Base-by-base conservation (phyloP, 805 yeast genomes). In the Blastobotrys terrestris region DNA sequence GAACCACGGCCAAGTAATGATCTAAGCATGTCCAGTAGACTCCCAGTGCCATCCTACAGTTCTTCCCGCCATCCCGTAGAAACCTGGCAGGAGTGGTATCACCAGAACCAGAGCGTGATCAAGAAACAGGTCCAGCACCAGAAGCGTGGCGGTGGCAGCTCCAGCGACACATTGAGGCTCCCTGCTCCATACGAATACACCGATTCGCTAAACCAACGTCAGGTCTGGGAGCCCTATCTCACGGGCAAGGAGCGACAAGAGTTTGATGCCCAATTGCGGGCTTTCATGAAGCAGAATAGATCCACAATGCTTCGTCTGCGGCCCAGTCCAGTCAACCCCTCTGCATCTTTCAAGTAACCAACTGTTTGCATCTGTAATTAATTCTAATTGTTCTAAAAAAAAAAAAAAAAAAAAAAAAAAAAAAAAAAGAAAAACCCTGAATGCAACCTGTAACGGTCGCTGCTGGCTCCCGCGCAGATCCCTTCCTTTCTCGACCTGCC, bases 21-120 rank as follows among this genome's bases (percentile, higher is more conserved):
- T n/a, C n/a, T n/a, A n/a, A n/a, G n/a, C n/a, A n/a, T n/a, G n/a
- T n/a, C n/a, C n/a, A n/a, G n/a, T n/a, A n/a, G 46, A 3, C 20
- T 44, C 20, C 15, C 46, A 8, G n/a, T 44, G 39, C 65, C 65
- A 7, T n/a, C 51, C 3, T 62, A 57, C 50, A 55, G 54, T 39
- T 49, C 57, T 6, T 47, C 49, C 35, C 45, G 59, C 42, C 67
- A 63, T 50, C 67, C 67, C 18, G 56, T 63, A 15, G 66, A 64
- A 44, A 54, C 59, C 21, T 63, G 67, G 67, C 66, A 59, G 50
- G 62, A 60, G 26, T 63, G 67, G 67, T 63, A 63, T 54, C 50
- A 46, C 44, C 40, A 50, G 19, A 57, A 63, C 44, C 53, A 52
- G 35, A 31, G 21, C 16, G 49, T 35, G 21, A 62, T 63, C 14